Base-by-base conservation (phyloP, 2,329 filamentous ascomycete species). In the Stromatinia cepivora region DNA sequence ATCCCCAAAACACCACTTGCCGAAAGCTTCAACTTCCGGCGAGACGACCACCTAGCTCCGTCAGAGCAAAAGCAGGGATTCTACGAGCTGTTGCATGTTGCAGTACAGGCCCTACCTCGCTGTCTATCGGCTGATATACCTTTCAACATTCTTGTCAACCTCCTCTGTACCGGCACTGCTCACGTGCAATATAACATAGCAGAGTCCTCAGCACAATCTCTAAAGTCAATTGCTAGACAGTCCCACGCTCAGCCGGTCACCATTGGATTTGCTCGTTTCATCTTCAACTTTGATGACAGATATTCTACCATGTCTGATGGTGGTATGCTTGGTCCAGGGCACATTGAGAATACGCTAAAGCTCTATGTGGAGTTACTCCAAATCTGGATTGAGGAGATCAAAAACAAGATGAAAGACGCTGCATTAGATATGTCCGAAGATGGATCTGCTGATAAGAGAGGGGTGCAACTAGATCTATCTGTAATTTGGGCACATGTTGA, bases 241-340 rank as follows among this genome's bases (percentile, higher is more conserved):
- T 92, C 91, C 10, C 92, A 97, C 80, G 94, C 95, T 0, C 93
- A 99, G 75, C 92, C 95, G 79, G 95, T 99, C 4, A 97, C 94
- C 0, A 97, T 96, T 80, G 94, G 95, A 0, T 99, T 99, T 80
- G 92, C 95, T 50, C 87, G 94, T 36, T 99, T 98, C 80, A 99
- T 99, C 66, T 99, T 99, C 82, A 97, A 95, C 75, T 99, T 98
- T 78, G 96, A 99, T 79, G 94, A 97, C 74, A 89, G 94, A 34
- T 99, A 99, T 79, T 93, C 94, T 0, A 98, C 95, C 45, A 97
- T 98, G 89, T 97, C 94, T 13, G 95, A 99, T 77, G 95, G 96
- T 45, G 95, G 95, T 3, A 95, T 99, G 90, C 88, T 99, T 34
- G 95, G 94, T 0, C 90, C 92, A 46, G 92, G 90, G 6, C 95